Conservation (phyloP, 2,329 filamentous ascomycete genomes). For the Epichloe gansuensis region DNA sequence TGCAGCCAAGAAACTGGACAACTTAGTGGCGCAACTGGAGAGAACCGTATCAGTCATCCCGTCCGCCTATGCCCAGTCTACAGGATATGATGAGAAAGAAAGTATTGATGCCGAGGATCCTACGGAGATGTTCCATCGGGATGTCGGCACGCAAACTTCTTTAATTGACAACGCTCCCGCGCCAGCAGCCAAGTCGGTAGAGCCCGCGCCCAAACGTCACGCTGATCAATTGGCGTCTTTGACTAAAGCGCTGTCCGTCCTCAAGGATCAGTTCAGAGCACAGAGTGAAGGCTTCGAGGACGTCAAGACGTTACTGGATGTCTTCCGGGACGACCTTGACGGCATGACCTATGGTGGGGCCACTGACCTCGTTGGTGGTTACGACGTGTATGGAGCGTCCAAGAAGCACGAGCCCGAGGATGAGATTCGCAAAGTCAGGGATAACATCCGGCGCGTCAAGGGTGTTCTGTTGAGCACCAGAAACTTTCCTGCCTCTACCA, state of each 20-base stretch:
- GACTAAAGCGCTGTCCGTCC: constrained; percentile 26
- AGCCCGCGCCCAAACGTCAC: constrained; percentile 26
- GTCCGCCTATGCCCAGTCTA: constrained; percentile 9
- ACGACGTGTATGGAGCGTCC: constrained; percentile 31
- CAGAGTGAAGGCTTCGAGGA: constrained; percentile 39
- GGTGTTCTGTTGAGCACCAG: constrained; percentile 63
- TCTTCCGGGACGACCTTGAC: constrained; percentile 55
- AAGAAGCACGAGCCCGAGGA: constrained; percentile 47
- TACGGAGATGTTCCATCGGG: constrained; percentile 69
- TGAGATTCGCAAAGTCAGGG: constrained; percentile 60
- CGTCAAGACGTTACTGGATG: constrained; percentile 39
- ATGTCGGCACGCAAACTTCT: constrained; percentile 68
- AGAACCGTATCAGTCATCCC: constrained; percentile 50
- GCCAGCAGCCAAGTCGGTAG: constrained; percentile 6
- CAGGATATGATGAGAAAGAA: constrained; percentile 16
- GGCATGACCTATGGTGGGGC: constrained; percentile 36
- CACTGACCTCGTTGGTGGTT: constrained; percentile 24
- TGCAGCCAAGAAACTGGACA: constrained; percentile 31
- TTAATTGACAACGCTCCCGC: constrained; percentile 10
- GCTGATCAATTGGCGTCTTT: constrained; percentile 30
- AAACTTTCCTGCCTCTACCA: constrained; percentile 49
- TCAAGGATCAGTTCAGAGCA: constrained; percentile 31
- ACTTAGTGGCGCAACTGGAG: constrained; percentile 40
- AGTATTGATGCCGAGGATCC: constrained; percentile 47
- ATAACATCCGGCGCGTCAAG: constrained; percentile 68